phyloP scores from a whole-genome alignment of 2,329 filamentous ascomycete genomes.

The Phialophora chinensis region DNA sequence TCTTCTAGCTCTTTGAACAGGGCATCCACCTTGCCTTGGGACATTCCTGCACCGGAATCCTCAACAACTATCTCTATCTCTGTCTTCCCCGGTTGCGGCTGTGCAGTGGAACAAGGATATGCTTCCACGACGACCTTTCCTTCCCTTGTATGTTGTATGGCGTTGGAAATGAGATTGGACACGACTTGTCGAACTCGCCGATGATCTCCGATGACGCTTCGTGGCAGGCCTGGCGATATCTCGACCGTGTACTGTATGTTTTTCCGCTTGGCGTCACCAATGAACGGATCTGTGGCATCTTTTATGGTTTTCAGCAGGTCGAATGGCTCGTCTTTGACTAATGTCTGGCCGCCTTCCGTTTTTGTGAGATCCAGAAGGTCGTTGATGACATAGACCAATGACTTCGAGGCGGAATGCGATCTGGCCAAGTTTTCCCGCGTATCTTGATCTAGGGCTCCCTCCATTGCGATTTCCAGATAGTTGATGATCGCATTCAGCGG shows the following conservation, averaged over 20 bases:
- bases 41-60: constrained; percentile 75
- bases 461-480: constrained; percentile 87
- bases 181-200: constrained; percentile 81
- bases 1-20: constrained; percentile 69
- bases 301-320: constrained; percentile 72
- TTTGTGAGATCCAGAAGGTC: constrained; percentile 88
- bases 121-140: constrained; percentile 75
- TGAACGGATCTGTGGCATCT: constrained; percentile 79
- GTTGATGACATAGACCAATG: constrained; percentile 91
- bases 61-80: constrained; percentile 76
- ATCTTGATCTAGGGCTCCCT: constrained; percentile 78
- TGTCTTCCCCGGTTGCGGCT: constrained; percentile 51
- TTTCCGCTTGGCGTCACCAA: constrained; percentile 76
- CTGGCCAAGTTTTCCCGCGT: constrained; percentile 82
- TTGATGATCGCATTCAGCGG: constrained; percentile 94
- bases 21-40: constrained; percentile 60
- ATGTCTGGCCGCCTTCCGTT: constrained; percentile 77
- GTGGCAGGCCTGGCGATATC: constrained; percentile 71
- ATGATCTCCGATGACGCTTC: constrained; percentile 76
- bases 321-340: constrained; percentile 82
- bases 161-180: constrained; percentile 82
- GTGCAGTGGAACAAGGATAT: constrained; percentile 58
- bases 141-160: constrained; percentile 74
- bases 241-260: constrained; percentile 71
- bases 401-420: constrained; percentile 90